phyloP scores from a whole-genome alignment of 192 early-diverging fungal species.

The Linnemannia zychae region DNA sequence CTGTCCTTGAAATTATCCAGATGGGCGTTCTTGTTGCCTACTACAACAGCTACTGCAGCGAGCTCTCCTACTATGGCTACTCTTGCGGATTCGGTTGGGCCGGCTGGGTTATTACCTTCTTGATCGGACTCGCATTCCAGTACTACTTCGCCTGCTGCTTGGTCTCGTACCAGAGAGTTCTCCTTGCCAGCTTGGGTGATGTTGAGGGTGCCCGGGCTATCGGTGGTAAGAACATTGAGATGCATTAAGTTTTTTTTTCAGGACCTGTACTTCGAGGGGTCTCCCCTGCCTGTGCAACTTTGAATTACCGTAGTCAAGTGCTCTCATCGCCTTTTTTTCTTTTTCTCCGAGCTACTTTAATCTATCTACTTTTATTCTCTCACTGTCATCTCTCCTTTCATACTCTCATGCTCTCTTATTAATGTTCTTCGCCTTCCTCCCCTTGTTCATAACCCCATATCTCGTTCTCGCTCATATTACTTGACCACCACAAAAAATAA shows the following conservation, averaged over 20 bases:
- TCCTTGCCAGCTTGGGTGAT: slow-evolving; percentile 10
- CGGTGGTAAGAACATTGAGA: slow-evolving; percentile 18
- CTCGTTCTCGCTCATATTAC: no score
- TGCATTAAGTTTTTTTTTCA: slow-evolving; percentile 16
- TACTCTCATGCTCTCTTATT: no score
- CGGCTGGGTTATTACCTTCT: slow-evolving; percentile 12
- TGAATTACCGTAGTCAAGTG: background rate
- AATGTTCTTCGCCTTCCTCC: no score
- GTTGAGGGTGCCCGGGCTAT: background rate
- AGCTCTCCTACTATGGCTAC: background rate
- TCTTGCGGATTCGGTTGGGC: slow-evolving; percentile 12
- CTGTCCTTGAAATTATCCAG: slow-evolving; percentile 18
- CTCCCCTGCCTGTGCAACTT: no score
- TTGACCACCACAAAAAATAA: no score
- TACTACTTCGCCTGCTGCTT: slow-evolving; percentile 50
- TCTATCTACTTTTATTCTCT: background rate
- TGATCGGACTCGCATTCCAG: slow-evolving; percentile 29
- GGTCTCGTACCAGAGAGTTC: slow-evolving; percentile 46
- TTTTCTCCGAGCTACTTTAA: background rate
- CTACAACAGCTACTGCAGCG: background rate
- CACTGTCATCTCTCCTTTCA: no score
- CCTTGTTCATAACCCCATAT: no score
- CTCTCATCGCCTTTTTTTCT: background rate
- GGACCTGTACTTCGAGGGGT: no score
- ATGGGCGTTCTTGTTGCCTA: slow-evolving; percentile 12